Percentiles rank a stretch among this genome's conserved stretches.
Conservation (phyloP, 768 basidiomycete genomes). For the Agrocybe praecox region DNA sequence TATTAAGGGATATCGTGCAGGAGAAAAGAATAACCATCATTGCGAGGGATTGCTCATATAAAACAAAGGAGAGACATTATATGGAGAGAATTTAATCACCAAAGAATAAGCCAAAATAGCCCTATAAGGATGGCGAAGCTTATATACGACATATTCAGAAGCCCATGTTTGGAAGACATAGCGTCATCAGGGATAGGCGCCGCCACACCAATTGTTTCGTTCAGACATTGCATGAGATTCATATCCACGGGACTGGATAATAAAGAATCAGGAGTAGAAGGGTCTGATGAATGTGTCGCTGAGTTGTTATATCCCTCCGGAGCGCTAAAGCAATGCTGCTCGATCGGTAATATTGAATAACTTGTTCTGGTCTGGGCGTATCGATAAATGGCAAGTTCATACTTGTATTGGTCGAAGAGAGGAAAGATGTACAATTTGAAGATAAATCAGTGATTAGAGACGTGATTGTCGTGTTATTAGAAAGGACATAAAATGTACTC, state of each 20-base stretch:
- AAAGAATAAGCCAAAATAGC: too few species aligned
- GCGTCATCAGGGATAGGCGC: not conserved
- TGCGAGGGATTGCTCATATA: too few species aligned
- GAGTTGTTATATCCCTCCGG: constrained; percentile 65
- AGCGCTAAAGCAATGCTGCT: constrained; percentile 56
- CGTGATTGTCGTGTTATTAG: not conserved
- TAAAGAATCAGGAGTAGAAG: constrained; percentile 30
- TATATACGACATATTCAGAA: too few species aligned
- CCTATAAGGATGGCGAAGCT: too few species aligned
- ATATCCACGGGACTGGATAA: constrained; percentile 29
- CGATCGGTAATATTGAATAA: constrained; percentile 61
- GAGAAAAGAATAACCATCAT: too few species aligned
- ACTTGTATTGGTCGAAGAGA: not conserved
- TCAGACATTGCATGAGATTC: not conserved
- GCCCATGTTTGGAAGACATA: too few species aligned
- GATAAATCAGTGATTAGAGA: not conserved
- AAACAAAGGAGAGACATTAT: too few species aligned
- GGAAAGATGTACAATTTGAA: not conserved
- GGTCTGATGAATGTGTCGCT: constrained; percentile 38
- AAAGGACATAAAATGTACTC: not conserved
- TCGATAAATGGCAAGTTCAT: not conserved
- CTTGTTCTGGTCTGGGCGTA: constrained; percentile 41
- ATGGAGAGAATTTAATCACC: too few species aligned
- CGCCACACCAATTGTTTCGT: not conserved
- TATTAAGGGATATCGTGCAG: too few species aligned